Evolutionary conservation across 768 basidiomycete genomes (phyloP), one percentile per base, ranked within the genome.

Genomic region (Thelephora aurantiotincta): DNA sequence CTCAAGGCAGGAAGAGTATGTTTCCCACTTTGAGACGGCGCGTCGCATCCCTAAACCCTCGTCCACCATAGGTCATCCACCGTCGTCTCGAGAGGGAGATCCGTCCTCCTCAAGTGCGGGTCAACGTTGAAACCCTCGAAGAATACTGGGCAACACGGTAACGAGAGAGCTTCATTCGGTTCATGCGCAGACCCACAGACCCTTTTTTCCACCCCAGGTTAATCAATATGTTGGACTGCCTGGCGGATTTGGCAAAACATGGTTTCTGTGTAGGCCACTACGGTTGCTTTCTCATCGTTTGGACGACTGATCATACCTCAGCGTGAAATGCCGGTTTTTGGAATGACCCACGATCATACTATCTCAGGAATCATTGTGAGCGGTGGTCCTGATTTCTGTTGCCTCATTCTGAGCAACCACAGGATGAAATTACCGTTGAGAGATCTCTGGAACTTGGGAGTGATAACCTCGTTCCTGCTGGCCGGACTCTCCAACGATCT

Each of bases 261-360:
- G 76, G 77, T 1, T 64, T 68, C 48, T 77, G 74, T 48, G 83
- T 83, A 57, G 56, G 61, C 46, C 16, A n/a, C 2, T 20, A 47
- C 16, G 45, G n/a, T 14, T 2, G 22, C 23, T 6, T n/a, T 12
- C 26, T 42, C 12, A 14, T 14, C 46, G 7, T 46, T 5, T 35
- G 34, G 35, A 34, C 16, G 18, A 36, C 35, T 46, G 55, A 33
- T 30, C 5, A 5, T 46, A 30, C 7, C 18, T 35, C 48, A 89
- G 82, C 77, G 90, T 6, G 91, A 94, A 63, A 69, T 92, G 46
- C 87, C 86, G 3, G 80, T 93, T 2, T 86, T 91, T 52, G 84
- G 85, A 0, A 69, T 87, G 48, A 60, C 89, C 3, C 71, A 82
- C 20, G 74, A 64, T 20, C 67, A 79, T 47, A 64, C 83, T 18